Conservation (phyloP, 1,284 basidiomycete species). For the Rhodofomes roseus region DNA sequence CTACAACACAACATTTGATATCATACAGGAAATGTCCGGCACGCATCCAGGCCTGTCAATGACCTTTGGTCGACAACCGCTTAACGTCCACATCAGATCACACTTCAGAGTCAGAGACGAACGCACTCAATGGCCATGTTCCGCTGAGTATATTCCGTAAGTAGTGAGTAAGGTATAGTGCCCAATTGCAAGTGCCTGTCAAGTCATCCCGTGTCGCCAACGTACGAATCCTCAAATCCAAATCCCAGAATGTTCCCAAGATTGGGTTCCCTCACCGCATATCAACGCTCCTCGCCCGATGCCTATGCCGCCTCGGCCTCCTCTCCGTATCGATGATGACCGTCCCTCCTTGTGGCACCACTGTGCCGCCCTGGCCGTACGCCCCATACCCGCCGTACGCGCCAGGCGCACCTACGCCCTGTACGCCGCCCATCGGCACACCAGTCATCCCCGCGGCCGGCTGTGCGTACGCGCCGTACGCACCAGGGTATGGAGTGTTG, state of each 20-base stretch:
- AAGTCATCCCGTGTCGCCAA: too few species aligned
- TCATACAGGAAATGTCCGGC: too few species aligned
- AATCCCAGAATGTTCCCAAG: not conserved
- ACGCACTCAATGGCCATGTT: too few species aligned
- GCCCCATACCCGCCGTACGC: conserved; percentile 3
- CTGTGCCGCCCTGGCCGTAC: not conserved
- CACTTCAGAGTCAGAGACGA: too few species aligned
- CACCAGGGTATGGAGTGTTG: not conserved
- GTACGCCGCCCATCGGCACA: not conserved
- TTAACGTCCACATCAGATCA: too few species aligned
- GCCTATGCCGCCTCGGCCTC: not conserved
- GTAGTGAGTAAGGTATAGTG: too few species aligned
- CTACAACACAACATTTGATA: too few species aligned
- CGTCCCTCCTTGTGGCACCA: not conserved
- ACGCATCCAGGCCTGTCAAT: too few species aligned
- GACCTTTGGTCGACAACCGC: too few species aligned
- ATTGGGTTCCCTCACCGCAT: not conserved
- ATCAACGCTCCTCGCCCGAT: conserved; percentile 1
- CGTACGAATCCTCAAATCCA: too few species aligned
- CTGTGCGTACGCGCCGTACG: not conserved
- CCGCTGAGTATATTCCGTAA: too few species aligned
- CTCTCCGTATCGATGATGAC: conserved; percentile 1
- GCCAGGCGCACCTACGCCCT: not conserved
- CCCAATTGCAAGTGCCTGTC: too few species aligned
- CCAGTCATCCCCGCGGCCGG: not conserved